phyloP scores from a whole-genome alignment of 2,329 filamentous ascomycete genomes.

The Ampelomyces quisqualis region DNA sequence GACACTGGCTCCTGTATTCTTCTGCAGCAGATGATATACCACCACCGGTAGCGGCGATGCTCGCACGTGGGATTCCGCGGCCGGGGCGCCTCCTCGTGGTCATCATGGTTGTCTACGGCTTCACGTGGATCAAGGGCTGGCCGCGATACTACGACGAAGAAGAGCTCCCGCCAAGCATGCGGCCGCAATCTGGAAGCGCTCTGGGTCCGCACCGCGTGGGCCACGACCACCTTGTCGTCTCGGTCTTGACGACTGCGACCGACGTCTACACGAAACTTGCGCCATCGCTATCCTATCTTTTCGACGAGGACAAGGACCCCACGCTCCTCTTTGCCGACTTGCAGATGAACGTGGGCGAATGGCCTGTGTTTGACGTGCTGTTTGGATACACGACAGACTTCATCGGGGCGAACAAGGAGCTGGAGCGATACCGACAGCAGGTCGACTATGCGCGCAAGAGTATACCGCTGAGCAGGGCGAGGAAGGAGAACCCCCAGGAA shows the following conservation, averaged over 20 bases:
- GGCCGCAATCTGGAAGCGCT: slow-evolving; percentile 15
- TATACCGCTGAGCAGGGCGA: slow-evolving; percentile 29
- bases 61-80: slow-evolving; percentile 25
- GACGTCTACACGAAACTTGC: slow-evolving; percentile 58
- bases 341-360: slow-evolving; percentile 36
- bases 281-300: slow-evolving; percentile 28
- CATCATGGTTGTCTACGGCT: slow-evolving; percentile 25
- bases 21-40: slow-evolving; percentile 10
- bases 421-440: slow-evolving; percentile 42
- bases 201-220: slow-evolving; percentile 21
- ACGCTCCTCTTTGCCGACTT: slow-evolving; percentile 45
- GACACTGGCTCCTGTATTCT: slow-evolving; percentile 1
- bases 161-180: slow-evolving; percentile 26
- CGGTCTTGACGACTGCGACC: slow-evolving; percentile 59
- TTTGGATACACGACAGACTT: slow-evolving; percentile 31
- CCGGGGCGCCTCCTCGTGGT: slow-evolving; percentile 24
- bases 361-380: slow-evolving; percentile 44
- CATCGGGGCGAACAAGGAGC: slow-evolving; percentile 33
- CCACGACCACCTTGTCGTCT: slow-evolving; percentile 49
- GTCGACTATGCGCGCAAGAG: slow-evolving; percentile 31
- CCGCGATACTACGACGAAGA: slow-evolving; percentile 37
- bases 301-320: slow-evolving; percentile 36
- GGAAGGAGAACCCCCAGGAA: slow-evolving; percentile 17
- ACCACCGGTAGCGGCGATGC: slow-evolving; percentile 23
- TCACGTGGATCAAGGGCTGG: slow-evolving; percentile 38